phyloP scores from a whole-genome alignment of 164 flowering plant genomes.

The Malania oleifera region DNA sequence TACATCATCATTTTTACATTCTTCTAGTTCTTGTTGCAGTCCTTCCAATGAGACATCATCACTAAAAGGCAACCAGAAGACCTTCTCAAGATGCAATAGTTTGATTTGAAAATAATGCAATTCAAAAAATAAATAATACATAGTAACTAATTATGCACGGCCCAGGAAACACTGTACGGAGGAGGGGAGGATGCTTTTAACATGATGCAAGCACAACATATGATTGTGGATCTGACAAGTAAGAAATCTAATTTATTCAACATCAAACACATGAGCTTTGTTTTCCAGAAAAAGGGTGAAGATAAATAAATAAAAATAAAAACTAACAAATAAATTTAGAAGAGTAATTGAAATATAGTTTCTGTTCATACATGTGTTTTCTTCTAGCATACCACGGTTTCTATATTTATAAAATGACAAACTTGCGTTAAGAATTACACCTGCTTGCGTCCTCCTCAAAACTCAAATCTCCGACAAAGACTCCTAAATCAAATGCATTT shows the following conservation, averaged over 20 bases:
- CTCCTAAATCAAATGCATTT: slow-evolving; percentile 60
- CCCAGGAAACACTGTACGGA: too few relatives aligned
- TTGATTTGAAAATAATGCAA: neutral
- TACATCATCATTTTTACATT: slow-evolving; percentile 82
- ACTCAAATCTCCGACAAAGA: slow-evolving; percentile 79
- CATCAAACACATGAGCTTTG: too few relatives aligned
- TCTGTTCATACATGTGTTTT: neutral
- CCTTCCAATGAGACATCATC: slow-evolving; percentile 87
- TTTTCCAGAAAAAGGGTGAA: too few relatives aligned
- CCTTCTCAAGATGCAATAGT: neutral
- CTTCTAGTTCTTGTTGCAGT: slow-evolving; percentile 82
- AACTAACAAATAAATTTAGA: too few relatives aligned
- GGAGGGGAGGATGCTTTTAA: too few relatives aligned
- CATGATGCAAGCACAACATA: too few relatives aligned
- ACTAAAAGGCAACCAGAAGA: slow-evolving; percentile 28
- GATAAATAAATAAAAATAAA: too few relatives aligned
- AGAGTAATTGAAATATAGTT: too few relatives aligned
- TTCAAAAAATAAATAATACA: neutral
- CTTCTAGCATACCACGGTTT: neutral
- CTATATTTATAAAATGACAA: neutral
- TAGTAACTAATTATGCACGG: too few relatives aligned
- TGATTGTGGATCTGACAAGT: too few relatives aligned
- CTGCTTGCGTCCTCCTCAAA: slow-evolving; percentile 73
- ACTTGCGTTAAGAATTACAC: slow-evolving; percentile 24
- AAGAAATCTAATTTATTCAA: too few relatives aligned